Evolutionary conservation across 2,329 filamentous ascomycete genomes (phyloP).

Genomic region (Cytospora schulzeri): DNA sequence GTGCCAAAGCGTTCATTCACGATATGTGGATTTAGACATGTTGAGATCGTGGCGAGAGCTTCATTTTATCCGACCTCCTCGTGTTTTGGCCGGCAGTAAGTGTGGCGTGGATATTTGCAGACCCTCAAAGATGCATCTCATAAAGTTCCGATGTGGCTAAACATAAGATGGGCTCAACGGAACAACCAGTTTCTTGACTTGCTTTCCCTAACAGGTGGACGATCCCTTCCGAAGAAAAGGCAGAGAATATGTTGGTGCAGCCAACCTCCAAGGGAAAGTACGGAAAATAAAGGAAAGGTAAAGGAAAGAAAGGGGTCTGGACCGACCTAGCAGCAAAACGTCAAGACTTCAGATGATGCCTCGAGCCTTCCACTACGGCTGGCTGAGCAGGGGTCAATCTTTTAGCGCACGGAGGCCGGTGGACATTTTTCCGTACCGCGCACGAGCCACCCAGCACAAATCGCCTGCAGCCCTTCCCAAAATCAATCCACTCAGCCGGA

Average conservation of each 20-base stretch:
- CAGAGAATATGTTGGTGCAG: too few relatives aligned
- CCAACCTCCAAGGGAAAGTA: too few relatives aligned
- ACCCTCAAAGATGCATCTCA: too few relatives aligned
- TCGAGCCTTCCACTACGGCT: background rate
- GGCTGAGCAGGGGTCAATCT: background rate
- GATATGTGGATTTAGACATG: background rate
- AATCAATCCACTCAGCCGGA: slow-evolving; percentile 22
- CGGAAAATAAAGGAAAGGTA: too few relatives aligned
- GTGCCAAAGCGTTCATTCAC: background rate
- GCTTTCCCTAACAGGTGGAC: too few relatives aligned
- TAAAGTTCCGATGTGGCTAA: too few relatives aligned
- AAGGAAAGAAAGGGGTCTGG: background rate
- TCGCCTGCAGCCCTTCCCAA: slow-evolving; percentile 12
- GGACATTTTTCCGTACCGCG: slow-evolving; percentile 15
- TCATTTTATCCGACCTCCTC: background rate
- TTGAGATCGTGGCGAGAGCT: background rate
- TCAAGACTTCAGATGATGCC: background rate
- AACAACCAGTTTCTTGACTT: too few relatives aligned
- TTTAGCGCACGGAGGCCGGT: slow-evolving; percentile 4
- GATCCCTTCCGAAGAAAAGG: too few relatives aligned
- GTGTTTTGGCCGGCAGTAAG: background rate
- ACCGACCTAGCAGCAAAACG: background rate
- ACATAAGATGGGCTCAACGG: too few relatives aligned
- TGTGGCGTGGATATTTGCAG: too few relatives aligned
- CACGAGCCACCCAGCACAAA: slow-evolving; percentile 17